These are phyloP conservation scores for Camelina neglecta DNA, from an alignment of 345 rosid species.

Conservation along the genomic window DNA sequence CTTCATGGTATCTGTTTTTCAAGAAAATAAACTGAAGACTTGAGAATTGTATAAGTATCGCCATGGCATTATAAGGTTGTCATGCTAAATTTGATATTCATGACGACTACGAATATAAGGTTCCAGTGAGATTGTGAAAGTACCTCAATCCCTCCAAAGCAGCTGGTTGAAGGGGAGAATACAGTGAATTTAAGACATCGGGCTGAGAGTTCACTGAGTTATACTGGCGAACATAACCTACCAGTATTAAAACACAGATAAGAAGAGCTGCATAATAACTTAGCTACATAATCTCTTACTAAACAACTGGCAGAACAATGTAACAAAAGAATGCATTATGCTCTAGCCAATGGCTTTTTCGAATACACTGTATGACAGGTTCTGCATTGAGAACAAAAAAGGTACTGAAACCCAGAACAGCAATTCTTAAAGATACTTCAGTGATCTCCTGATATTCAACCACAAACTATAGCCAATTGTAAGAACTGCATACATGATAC, in stretches of 20 bases:
- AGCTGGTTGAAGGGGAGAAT: constrained; percentile 95
- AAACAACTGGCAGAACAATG: constrained; percentile 11
- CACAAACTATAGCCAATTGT: constrained; percentile 7
- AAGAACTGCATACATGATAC: constrained; percentile 1
- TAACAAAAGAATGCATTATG: constrained; percentile 14
- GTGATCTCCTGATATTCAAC: background rate
- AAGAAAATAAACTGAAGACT: constrained; percentile 24
- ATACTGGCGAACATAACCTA: constrained; percentile 89
- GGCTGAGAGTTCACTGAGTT: constrained; percentile 92
- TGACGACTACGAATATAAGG: background rate
- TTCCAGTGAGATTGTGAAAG: constrained; percentile 10
- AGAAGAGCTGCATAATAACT: constrained; percentile 15
- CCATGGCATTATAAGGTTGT: background rate
- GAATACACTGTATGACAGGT: background rate
- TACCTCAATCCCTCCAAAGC: constrained; percentile 95
- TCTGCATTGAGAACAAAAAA: background rate
- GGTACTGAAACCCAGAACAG: constrained; percentile 12
- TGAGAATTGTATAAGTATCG: background rate
- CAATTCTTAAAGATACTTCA: background rate
- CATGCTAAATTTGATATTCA: background rate
- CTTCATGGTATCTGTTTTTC: constrained; percentile 75
- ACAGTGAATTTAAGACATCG: constrained; percentile 88
- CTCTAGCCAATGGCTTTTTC: background rate
- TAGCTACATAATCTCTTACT: constrained; percentile 6
- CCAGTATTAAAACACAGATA: constrained; percentile 24